Base-by-base conservation (phyloP, 179 eudicot genomes). In the Nepenthes alata region DNA sequence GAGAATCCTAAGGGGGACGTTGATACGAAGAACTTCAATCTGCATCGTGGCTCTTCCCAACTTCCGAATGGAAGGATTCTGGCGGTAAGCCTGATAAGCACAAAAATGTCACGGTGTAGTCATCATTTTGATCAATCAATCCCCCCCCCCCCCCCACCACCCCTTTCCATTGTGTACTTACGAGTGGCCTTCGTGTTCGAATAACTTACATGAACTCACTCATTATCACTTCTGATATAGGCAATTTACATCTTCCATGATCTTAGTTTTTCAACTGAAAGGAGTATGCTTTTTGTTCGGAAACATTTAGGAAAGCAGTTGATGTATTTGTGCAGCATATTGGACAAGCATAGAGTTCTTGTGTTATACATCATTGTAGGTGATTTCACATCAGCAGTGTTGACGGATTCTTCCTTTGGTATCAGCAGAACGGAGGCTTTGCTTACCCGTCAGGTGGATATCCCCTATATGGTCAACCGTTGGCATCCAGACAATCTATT, bases 401-500 rank as follows among this genome's bases (percentile, higher is more conserved):
- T 36, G 10, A 36, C 51, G 44, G 53, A 2, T 45, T 47, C 7
- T 1, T 36, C n/a, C 10, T 48, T n/a, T 60, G 41, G 13, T 12
- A 13, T 50, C 35, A 34, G 56, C 77, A 75, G 83, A 59, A 61
- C 52, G 79, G 72, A 69, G 68, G 57, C 65, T 55, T 69, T 25
- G 47, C 63, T 58, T 78, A 72, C 63, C 62, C 68, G 55, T 36
- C 65, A 51, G 73, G 74, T 39, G 69, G 71, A 53, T 57, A 67
- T 47, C 61, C 78, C 11, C 76, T 74, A 38, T 72, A 74, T 60
- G 79, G 78, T 47, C 78, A 71, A 62, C 79, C 83, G 38, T 58
- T 75, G 74, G 70, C 68, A 16, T 53, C 69, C n/a, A 69, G 72
- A 39, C 83, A 66, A 47, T 57, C 72, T 15, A 6, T 52, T 36